Evolutionary conservation across 2,329 filamentous ascomycete species (phyloP).

Genomic region (Graphiopsis chlorocephala): DNA sequence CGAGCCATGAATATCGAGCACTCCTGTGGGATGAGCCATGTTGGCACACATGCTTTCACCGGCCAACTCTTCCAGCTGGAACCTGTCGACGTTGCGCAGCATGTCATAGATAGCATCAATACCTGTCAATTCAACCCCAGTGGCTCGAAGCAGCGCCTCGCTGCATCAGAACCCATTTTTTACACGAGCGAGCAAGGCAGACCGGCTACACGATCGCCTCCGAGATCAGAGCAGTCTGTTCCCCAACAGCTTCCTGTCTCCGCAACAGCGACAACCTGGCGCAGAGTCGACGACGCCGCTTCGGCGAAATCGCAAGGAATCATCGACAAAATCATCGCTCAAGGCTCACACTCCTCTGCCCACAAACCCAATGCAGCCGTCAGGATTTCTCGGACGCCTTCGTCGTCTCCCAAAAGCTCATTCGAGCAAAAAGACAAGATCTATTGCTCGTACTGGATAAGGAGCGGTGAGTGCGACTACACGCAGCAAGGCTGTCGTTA

Average conservation of each 20-base stretch:
- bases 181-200: slow-evolving; percentile 15
- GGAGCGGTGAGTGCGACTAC: slow-evolving; percentile 80
- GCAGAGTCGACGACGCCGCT: slow-evolving; percentile 17
- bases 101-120: not conserved
- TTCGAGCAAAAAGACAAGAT: slow-evolving; percentile 59
- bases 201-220: not conserved
- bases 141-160: slow-evolving; percentile 20
- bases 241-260: slow-evolving; percentile 19
- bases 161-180: slow-evolving; percentile 25
- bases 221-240: not conserved
- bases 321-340: slow-evolving; percentile 31
- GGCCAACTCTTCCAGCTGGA: slow-evolving; percentile 28
- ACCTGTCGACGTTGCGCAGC: not conserved
- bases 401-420: slow-evolving; percentile 38
- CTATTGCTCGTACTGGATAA: slow-evolving; percentile 89
- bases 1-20: slow-evolving; percentile 33
- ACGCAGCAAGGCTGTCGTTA: slow-evolving; percentile 82
- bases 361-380: not conserved
- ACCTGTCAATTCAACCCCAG: not conserved
- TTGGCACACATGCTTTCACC: slow-evolving; percentile 28
- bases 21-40: slow-evolving; percentile 30
- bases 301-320: slow-evolving; percentile 22
- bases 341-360: not conserved
- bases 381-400: slow-evolving; percentile 23
- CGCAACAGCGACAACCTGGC: slow-evolving; percentile 26